A percentile compares a stretch with the other conserved stretches of the same genome.
Evolutionary conservation across 495 filamentous ascomycete species (phyloP).

Genomic region (Lasiosphaeria miniovina): DNA sequence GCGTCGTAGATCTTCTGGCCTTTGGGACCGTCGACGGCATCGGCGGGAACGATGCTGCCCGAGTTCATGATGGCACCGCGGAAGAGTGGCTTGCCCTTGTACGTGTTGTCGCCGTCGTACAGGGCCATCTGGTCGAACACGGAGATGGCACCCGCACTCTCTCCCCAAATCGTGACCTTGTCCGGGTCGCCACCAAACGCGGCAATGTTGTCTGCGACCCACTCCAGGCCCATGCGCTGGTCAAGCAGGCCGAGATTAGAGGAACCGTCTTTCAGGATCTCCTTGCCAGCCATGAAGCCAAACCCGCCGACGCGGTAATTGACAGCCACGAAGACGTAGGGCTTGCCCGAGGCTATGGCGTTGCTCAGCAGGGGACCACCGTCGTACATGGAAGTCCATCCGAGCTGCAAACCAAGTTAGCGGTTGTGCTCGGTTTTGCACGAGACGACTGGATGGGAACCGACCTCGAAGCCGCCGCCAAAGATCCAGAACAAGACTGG

Average conservation of each 20-base stretch:
- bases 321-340: slow-evolving; percentile 60
- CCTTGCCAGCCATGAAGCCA: slow-evolving; percentile 59
- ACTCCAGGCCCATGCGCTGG: slow-evolving; percentile 63
- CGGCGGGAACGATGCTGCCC: slow-evolving; percentile 60
- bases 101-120: slow-evolving; percentile 65
- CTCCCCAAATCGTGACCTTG: slow-evolving; percentile 70
- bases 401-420: slow-evolving; percentile 30
- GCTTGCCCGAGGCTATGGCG: slow-evolving; percentile 55
- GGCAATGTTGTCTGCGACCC: slow-evolving; percentile 63
- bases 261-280: slow-evolving; percentile 63
- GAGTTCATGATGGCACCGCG: slow-evolving; percentile 71
- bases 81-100: slow-evolving; percentile 69
- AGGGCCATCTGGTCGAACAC: slow-evolving; percentile 68
- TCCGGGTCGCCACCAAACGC: slow-evolving; percentile 65
- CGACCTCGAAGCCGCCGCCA: slow-evolving; percentile 63
- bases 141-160: slow-evolving; percentile 69
- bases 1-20: slow-evolving; percentile 61
- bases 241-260: slow-evolving; percentile 62
- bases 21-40: slow-evolving; percentile 61
- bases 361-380: slow-evolving; percentile 49
- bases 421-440: not conserved
- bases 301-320: slow-evolving; percentile 63
- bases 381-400: slow-evolving; percentile 57
- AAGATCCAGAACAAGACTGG: slow-evolving; percentile 75
- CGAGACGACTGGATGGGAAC: not conserved